Base-by-base conservation (phyloP, 129 eudicot genomes). In the Helianthus tuberosus region DNA sequence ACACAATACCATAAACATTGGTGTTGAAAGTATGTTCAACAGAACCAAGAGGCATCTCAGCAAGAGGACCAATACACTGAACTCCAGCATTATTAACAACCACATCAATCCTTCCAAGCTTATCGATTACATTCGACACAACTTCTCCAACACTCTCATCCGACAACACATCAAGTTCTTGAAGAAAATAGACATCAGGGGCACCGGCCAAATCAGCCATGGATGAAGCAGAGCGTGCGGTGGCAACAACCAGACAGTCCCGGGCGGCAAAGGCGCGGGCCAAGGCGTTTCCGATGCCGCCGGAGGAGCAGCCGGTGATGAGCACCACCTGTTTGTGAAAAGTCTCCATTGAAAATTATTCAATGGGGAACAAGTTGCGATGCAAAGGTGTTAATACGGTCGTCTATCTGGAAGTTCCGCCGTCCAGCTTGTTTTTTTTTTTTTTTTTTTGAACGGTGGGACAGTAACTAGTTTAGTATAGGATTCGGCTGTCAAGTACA, bases 31-130 rank as follows among this genome's bases (percentile, higher is more conserved):
- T 83, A 3, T 79, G 83, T 25, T 93, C 68, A 43, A 88, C 74
- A 0, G 87, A 41, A 70, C 88, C 66, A 4, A 94, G 52, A 67
- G 98, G 98, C 44, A 94, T 41, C 64, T 94, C 97, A 1, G 96
- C 98, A 53, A 90, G 85, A 65, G 98, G 98, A 7, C 97, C 97
- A 36, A 94, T 66, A 74, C 98, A 94, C 83, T 88, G 98, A 50
- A 94, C 92, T 12, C 98, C 98, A 63, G 98, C 98, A 64, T 94
- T 94, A 44, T 94, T 94, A 12, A 94, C 93, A 13, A 94, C 66
- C 8, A 94, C 57, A 77, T 90, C 98, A 11, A 94, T 81, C 15
- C 93, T 86, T 36, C 97, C 98, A 44, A 88, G 85, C 53, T 72
- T 83, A 53, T 83, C 87, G 2, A 90, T 67, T 11, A 86, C 91